phyloP scores from a whole-genome alignment of 805 yeast genomes.

The Pichia heedii region DNA sequence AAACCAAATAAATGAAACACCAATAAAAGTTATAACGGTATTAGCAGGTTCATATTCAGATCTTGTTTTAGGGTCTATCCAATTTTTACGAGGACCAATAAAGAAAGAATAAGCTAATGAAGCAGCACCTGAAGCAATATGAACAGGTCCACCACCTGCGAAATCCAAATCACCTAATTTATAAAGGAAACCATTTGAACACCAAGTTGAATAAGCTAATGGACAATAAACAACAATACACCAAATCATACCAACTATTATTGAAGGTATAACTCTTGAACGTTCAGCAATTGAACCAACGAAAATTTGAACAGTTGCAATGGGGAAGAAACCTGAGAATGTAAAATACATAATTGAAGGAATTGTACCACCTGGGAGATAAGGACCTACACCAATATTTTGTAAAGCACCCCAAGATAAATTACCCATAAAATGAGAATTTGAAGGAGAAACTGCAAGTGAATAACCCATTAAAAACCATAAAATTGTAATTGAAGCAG shows the following conservation, averaged over 20 bases:
- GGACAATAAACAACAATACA: conserved; percentile 38
- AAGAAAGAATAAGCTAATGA: conserved; percentile 35
- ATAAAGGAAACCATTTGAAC: conserved; percentile 35
- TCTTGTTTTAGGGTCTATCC: conserved; percentile 24
- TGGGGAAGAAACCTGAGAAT: conserved; percentile 37
- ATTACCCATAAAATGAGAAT: conserved; percentile 28
- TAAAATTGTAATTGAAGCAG: conserved; percentile 29
- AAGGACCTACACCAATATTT: conserved; percentile 32
- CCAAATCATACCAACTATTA: conserved; percentile 33
- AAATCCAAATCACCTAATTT: conserved; percentile 37
- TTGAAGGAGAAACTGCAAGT: conserved; percentile 30
- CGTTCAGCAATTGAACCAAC: conserved; percentile 38
- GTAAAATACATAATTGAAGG: conserved; percentile 39
- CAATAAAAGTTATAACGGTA: conserved; percentile 31
- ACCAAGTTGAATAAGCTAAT: conserved; percentile 40
- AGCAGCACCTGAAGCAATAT: conserved; percentile 36
- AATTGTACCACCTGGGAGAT: conserved; percentile 36
- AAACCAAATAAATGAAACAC: conserved; percentile 39
- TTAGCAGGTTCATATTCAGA: conserved; percentile 29
- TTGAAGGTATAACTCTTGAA: conserved; percentile 33
- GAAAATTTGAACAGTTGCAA: conserved; percentile 42
- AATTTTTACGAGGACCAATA: conserved; percentile 33
- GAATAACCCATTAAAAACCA: conserved; percentile 42
- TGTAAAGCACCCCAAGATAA: conserved; percentile 33
- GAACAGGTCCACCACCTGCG: conserved; percentile 45